These are phyloP conservation scores for Lepidopterella palustris DNA, from an alignment of 495 filamentous ascomycete genomes.

Conservation along the genomic window DNA sequence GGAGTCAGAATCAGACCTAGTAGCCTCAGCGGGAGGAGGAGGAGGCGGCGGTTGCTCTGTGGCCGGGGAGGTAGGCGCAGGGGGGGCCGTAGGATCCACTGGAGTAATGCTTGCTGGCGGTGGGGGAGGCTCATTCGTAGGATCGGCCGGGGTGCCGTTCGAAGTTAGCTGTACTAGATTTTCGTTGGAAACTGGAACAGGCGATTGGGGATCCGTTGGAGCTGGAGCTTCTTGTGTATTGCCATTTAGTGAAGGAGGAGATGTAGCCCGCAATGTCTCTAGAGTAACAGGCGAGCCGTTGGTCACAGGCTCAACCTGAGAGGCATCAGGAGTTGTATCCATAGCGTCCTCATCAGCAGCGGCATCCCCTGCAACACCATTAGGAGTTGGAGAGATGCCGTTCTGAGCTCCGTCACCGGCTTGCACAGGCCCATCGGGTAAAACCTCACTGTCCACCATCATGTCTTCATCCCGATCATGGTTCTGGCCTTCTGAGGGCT, in stretches of 20 bases:
- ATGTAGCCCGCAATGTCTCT: conserved; percentile 1
- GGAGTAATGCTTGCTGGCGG: not conserved
- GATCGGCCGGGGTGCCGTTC: conserved; percentile 7
- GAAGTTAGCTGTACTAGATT: conserved; percentile 6
- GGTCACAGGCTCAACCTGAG: conserved; percentile 15
- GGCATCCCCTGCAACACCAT: conserved; percentile 15
- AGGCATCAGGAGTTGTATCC: conserved; percentile 27
- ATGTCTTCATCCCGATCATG: conserved; percentile 28
- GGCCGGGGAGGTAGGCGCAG: conserved; percentile 2
- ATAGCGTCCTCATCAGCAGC: conserved; percentile 28
- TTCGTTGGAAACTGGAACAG: not conserved
- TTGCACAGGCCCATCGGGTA: conserved; percentile 20
- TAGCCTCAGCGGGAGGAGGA: conserved; percentile 14
- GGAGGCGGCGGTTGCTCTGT: conserved; percentile 10
- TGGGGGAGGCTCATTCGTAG: conserved; percentile 4
- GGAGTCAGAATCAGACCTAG: conserved; percentile 20
- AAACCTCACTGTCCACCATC: conserved; percentile 19
- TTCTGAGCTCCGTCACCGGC: not conserved
- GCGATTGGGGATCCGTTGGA: conserved; percentile 1
- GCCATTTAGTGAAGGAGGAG: conserved; percentile 1
- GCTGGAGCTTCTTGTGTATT: conserved; percentile 4
- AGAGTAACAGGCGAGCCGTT: conserved; percentile 19
- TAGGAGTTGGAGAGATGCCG: not conserved
- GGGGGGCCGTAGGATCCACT: not conserved
- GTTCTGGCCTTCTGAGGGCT: conserved; percentile 28